These are phyloP conservation scores for Cyclotella atomus DNA, from an alignment of 108 stramenopile species.

Conservation along the genomic window DNA sequence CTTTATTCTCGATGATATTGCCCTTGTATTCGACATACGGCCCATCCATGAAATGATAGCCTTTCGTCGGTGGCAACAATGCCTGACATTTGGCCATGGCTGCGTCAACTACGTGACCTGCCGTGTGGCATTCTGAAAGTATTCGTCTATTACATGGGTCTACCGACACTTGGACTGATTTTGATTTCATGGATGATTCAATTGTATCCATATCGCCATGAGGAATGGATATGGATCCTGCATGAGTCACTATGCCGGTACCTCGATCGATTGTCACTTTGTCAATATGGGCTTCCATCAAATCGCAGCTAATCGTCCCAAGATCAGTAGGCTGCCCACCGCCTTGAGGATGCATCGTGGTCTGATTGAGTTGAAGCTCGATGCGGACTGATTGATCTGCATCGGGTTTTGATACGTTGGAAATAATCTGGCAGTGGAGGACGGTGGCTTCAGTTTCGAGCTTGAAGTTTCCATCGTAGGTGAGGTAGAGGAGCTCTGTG, in stretches of 20 bases:
- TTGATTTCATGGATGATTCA: conserved; percentile 4
- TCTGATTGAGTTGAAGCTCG: conserved; percentile 60
- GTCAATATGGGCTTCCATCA: conserved; percentile 41
- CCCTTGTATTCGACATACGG: conserved; percentile 86
- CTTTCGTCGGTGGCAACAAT: conserved; percentile 67
- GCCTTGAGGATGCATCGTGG: conserved; percentile 85
- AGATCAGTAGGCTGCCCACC: conserved; percentile 88
- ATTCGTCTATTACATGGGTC: conserved; percentile 55
- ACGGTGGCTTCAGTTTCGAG: conserved; percentile 58
- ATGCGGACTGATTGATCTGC: conserved; percentile 12
- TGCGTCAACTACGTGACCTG: conserved; percentile 87
- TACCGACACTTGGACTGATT: conserved; percentile 59
- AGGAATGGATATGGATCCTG: conserved; percentile 36
- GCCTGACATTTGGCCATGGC: conserved; percentile 71
- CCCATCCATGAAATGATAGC: conserved; percentile 87
- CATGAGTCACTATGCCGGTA: conserved; percentile 66
- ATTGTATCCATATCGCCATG: neutral
- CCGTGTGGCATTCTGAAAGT: conserved; percentile 84
- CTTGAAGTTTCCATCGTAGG: conserved; percentile 75
- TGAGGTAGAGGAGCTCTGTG: conserved; percentile 75
- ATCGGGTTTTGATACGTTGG: neutral
- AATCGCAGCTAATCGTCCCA: conserved; percentile 45
- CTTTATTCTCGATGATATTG: conserved; percentile 45
- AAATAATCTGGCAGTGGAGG: conserved; percentile 29
- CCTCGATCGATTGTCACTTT: conserved; percentile 68